Conservation (phyloP, 352 stramenopile species). For the Phytophthora agathidicida region DNA sequence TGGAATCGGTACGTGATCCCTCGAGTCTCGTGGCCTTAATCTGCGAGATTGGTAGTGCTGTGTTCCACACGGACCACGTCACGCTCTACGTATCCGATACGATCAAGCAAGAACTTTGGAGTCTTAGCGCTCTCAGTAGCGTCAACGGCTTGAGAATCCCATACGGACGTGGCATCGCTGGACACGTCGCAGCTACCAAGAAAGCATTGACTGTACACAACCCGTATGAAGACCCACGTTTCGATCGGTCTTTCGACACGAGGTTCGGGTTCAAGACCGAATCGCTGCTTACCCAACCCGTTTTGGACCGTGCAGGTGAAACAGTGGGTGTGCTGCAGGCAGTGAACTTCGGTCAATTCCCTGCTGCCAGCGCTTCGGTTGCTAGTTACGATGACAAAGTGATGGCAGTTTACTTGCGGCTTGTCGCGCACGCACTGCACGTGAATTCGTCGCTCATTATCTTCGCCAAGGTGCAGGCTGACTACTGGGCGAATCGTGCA, state of each 20-base stretch:
- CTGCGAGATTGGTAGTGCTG: conserved; percentile 64
- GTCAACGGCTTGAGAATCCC: conserved; percentile 80
- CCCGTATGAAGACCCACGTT: conserved; percentile 79
- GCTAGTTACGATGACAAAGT: conserved; percentile 66
- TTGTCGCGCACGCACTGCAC: conserved; percentile 62
- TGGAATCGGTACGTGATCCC: conserved; percentile 73
- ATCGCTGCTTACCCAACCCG: conserved; percentile 73
- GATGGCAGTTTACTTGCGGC: conserved; percentile 63
- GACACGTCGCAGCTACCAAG: conserved; percentile 64
- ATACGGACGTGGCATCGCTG: conserved; percentile 78
- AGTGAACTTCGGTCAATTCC: conserved; percentile 61
- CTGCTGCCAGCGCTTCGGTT: conserved; percentile 55
- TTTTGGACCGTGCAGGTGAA: conserved; percentile 70
- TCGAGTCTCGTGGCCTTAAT: conserved; percentile 77
- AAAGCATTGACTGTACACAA: conserved; percentile 66
- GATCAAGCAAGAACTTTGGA: conserved; percentile 82
- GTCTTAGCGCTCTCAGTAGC: conserved; percentile 67
- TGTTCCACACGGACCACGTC: conserved; percentile 76
- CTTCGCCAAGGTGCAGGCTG: conserved; percentile 80
- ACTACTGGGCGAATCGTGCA: conserved; percentile 75
- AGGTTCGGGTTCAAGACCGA: conserved; percentile 88
- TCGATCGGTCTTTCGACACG: conserved; percentile 81
- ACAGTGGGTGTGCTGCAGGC: conserved; percentile 72
- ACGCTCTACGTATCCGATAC: conserved; percentile 77
- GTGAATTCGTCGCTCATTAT: conserved; percentile 84